These are phyloP conservation scores for Orbilia ellipsospora DNA, from an alignment of 2,329 filamentous ascomycete species.

Conservation along the genomic window DNA sequence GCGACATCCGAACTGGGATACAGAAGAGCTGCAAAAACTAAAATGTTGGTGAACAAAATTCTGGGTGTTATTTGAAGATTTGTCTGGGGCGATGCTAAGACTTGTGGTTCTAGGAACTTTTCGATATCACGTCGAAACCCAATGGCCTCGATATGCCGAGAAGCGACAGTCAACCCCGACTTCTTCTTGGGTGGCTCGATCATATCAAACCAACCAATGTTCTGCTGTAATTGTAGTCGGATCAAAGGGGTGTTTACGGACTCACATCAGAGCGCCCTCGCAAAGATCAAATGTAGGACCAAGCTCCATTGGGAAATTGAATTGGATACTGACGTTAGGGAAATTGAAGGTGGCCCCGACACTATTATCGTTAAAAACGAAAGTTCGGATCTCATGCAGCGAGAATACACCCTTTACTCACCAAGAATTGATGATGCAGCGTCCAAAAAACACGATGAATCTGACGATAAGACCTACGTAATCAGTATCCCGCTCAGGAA, in stretches of 20 bases:
- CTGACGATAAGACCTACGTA: constrained; percentile 37
- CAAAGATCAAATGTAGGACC: constrained; percentile 45
- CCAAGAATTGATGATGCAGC: constrained; percentile 44
- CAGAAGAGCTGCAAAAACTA: constrained; percentile 34
- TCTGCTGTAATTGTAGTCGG: constrained; percentile 45
- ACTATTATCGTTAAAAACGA: constrained; percentile 53
- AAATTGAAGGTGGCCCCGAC: constrained; percentile 31
- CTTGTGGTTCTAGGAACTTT: constrained; percentile 32
- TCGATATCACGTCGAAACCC: constrained; percentile 53
- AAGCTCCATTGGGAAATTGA: neutral
- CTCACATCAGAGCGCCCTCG: constrained; percentile 33
- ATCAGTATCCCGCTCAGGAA: constrained; percentile 52
- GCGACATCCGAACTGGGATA: constrained; percentile 43
- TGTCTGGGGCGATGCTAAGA: neutral
- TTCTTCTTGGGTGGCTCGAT: constrained; percentile 49
- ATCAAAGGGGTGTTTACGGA: constrained; percentile 44
- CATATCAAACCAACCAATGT: constrained; percentile 51
- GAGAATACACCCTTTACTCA: constrained; percentile 48
- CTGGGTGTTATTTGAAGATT: neutral
- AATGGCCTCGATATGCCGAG: constrained; percentile 45
- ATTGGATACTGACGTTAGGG: neutral
- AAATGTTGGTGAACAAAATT: constrained; percentile 24
- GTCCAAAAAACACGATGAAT: constrained; percentile 17
- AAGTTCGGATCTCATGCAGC: constrained; percentile 45
- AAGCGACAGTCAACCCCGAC: constrained; percentile 45